Evolutionary conservation across 345 rosid genomes (phyloP).

Genomic region (Eucalyptus sp.): DNA sequence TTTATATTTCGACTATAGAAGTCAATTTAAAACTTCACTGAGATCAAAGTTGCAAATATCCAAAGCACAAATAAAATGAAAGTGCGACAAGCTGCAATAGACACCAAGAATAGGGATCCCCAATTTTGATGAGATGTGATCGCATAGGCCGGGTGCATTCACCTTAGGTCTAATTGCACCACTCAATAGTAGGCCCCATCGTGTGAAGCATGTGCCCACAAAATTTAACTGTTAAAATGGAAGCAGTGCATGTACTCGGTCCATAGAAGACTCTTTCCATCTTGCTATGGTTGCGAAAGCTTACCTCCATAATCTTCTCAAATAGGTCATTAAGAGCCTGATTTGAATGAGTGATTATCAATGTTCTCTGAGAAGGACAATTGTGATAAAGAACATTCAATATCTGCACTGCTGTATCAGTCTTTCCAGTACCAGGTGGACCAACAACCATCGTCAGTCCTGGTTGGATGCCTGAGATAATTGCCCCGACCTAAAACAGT

Average conservation of each 20-base stretch:
- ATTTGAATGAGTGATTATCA: conserved; percentile 94
- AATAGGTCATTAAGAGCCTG: conserved; percentile 98
- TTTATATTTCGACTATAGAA: background rate
- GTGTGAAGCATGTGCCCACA: background rate
- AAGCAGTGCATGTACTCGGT: background rate
- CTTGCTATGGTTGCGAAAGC: background rate
- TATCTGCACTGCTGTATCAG: conserved; percentile 98
- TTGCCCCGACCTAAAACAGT: conserved; percentile 69
- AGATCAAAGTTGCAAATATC: background rate
- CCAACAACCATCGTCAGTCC: conserved; percentile 99
- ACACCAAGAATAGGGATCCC: background rate
- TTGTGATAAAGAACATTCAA: conserved; percentile 94
- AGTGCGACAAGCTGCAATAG: background rate
- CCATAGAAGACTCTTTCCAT: background rate
- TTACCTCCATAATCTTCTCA: conserved; percentile 96
- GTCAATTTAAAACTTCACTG: background rate
- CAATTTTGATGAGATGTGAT: background rate
- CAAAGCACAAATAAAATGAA: background rate
- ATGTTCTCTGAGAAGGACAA: conserved; percentile 95
- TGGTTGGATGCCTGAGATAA: conserved; percentile 95
- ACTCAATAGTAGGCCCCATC: background rate
- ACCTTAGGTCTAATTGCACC: background rate
- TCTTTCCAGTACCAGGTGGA: conserved; percentile 99
- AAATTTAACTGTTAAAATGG: background rate
- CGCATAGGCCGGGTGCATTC: background rate